Evolutionary conservation across 805 yeast species (phyloP).

Genomic region (Wickerhamomyces kurtzmanii): DNA sequence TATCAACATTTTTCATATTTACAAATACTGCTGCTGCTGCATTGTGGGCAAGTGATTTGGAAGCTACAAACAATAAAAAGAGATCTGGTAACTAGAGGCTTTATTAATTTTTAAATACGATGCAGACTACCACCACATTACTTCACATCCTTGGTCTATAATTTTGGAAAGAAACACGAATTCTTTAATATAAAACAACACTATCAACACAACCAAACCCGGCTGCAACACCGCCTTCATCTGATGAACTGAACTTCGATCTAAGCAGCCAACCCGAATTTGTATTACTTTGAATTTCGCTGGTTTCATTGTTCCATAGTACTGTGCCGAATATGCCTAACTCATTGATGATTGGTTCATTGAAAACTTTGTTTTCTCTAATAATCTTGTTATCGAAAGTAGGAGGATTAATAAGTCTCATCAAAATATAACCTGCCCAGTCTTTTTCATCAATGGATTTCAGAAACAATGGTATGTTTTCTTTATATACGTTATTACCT

Average conservation of each 20-base stretch:
- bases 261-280: conserved; percentile 81
- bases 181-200: conserved; percentile 34
- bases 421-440: conserved; percentile 87
- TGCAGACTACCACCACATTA: neutral
- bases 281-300: conserved; percentile 49
- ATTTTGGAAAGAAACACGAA: neutral
- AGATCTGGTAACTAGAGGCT: neutral
- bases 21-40: conserved; percentile 59
- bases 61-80: conserved; percentile 6
- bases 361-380: conserved; percentile 48
- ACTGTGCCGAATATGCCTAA: conserved; percentile 85
- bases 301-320: conserved; percentile 57
- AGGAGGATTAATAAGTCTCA: conserved; percentile 88
- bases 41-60: conserved; percentile 44
- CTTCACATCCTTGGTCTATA: neutral
- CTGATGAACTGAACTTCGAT: conserved; percentile 76
- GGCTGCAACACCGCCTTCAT: conserved; percentile 99
- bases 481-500: conserved; percentile 87
- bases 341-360: conserved; percentile 81
- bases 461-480: conserved; percentile 73
- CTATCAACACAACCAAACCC: conserved; percentile 97
- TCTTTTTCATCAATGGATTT: conserved; percentile 47
- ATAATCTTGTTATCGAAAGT: conserved; percentile 58
- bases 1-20: conserved; percentile 42
- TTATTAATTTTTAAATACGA: neutral